Percentiles rank a stretch among this genome's conserved stretches.
Evolutionary conservation across 805 yeast species (phyloP).

Genomic region (Soucietia sequanensis): DNA sequence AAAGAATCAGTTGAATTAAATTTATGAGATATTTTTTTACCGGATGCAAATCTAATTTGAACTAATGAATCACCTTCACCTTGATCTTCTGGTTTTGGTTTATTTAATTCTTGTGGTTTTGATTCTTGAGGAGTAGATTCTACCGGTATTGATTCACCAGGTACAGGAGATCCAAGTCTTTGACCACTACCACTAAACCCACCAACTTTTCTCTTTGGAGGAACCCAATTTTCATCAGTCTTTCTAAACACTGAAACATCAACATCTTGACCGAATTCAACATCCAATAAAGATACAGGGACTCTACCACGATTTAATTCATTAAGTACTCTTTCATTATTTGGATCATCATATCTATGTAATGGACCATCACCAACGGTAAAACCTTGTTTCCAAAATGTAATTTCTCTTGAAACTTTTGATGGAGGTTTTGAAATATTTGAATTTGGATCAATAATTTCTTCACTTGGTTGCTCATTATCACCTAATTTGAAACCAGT

Average conservation of each 20-base stretch:
- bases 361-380: constrained; percentile 90
- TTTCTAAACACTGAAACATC: constrained; percentile 84
- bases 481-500: constrained; percentile 55
- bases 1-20: constrained; percentile 69
- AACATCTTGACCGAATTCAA: constrained; percentile 87
- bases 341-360: constrained; percentile 87
- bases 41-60: constrained; percentile 83
- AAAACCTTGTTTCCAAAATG: constrained; percentile 96
- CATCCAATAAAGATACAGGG: constrained; percentile 78
- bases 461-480: constrained; percentile 36
- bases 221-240: constrained; percentile 73
- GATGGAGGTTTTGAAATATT: constrained; percentile 21
- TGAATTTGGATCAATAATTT: constrained; percentile 30
- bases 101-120: constrained; percentile 7
- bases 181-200: constrained; percentile 82
- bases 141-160: constrained; percentile 50
- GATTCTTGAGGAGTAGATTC: constrained; percentile 17
- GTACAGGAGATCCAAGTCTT: constrained; percentile 86
- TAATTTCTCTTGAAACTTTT: constrained; percentile 75
- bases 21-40: constrained; percentile 62
- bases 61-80: constrained; percentile 67
- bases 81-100: constrained; percentile 15
- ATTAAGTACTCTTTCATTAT: constrained; percentile 71
- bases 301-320: constrained; percentile 90
- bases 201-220: constrained; percentile 60